phyloP scores from a whole-genome alignment of 768 basidiomycete species.

The Ramaria sp. region DNA sequence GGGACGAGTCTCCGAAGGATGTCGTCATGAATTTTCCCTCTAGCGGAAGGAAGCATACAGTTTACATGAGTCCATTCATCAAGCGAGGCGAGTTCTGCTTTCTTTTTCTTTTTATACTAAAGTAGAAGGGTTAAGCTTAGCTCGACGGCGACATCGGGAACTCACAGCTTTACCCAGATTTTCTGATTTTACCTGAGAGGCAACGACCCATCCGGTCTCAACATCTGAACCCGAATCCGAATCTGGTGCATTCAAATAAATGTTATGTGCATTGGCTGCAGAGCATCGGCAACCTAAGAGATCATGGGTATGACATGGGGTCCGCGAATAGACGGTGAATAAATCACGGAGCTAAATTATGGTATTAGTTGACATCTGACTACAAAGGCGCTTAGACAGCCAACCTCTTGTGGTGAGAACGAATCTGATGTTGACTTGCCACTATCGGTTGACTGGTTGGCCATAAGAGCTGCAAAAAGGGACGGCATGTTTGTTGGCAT shows the following conservation, averaged over 20 bases:
- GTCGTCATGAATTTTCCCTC: conserved; percentile 49
- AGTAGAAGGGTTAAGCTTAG: neutral
- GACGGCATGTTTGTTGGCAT: no score
- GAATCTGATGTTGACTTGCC: conserved; percentile 66
- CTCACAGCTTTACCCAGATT: conserved; percentile 43
- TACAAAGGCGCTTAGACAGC: conserved; percentile 17
- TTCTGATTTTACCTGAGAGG: conserved; percentile 46
- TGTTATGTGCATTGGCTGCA: conserved; percentile 6
- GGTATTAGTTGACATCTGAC: conserved; percentile 5
- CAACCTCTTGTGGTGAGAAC: conserved; percentile 77
- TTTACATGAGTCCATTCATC: conserved; percentile 78
- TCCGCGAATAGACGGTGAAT: conserved; percentile 74
- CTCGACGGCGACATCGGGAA: neutral
- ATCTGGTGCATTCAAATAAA: conserved; percentile 19
- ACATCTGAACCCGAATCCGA: conserved; percentile 18
- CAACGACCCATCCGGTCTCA: conserved; percentile 44
- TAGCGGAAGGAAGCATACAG: conserved; percentile 39
- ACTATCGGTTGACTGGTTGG: conserved; percentile 32
- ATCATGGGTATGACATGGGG: conserved; percentile 87
- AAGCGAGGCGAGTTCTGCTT: conserved; percentile 55
- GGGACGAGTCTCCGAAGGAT: conserved; percentile 35
- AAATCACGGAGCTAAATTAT: conserved; percentile 73
- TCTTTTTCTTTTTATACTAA: conserved; percentile 61
- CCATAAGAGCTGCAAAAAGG: conserved; percentile 49
- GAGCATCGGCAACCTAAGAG: conserved; percentile 73